These are phyloP conservation scores for Kurtzmaniella quercitrusa DNA, from an alignment of 1,139 yeast genomes.

Conservation along the genomic window DNA sequence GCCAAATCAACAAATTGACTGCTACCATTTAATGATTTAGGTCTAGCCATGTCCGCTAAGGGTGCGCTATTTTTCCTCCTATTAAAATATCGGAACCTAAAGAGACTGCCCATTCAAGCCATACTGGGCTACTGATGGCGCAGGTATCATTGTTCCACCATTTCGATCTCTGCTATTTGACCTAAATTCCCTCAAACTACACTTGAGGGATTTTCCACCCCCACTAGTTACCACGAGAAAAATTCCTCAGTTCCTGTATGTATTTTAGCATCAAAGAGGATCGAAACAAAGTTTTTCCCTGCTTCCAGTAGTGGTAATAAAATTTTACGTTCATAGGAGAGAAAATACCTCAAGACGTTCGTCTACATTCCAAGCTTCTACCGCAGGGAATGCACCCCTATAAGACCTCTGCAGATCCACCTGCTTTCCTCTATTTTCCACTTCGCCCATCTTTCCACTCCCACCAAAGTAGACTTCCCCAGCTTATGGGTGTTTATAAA, in stretches of 20 bases:
- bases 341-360: background rate
- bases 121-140: background rate
- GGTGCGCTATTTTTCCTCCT: background rate
- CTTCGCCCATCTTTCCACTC: too few species aligned
- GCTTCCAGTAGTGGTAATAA: background rate
- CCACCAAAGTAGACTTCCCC: too few species aligned
- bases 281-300: background rate
- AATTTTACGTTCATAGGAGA: background rate
- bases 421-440: too few species aligned
- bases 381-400: background rate
- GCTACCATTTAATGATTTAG: too few species aligned
- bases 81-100: background rate
- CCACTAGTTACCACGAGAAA: background rate
- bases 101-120: background rate
- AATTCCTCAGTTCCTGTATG: background rate
- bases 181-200: conserved; percentile 4
- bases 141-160: background rate
- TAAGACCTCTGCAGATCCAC: background rate
- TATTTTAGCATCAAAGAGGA: background rate
- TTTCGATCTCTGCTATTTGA: background rate
- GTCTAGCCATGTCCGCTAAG: too few species aligned
- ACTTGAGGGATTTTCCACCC: conserved; percentile 2
- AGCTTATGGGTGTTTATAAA: too few species aligned
- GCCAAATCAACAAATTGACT: too few species aligned
- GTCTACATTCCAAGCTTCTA: background rate